Evolutionary conservation across 495 filamentous ascomycete species (phyloP).

Genomic region (Tuber microsphaerosporum): DNA sequence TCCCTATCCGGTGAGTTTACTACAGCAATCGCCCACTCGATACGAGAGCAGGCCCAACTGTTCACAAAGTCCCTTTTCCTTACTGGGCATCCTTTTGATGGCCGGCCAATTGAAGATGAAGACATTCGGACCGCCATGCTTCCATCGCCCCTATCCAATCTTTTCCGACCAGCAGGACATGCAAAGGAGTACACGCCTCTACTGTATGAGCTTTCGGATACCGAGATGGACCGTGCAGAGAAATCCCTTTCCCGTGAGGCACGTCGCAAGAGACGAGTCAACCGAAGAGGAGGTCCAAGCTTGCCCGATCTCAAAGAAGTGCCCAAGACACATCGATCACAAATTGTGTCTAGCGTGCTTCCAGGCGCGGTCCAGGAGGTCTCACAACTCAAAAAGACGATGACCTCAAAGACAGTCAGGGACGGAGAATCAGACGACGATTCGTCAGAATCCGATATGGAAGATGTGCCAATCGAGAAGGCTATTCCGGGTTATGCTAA

Average conservation of each 20-base stretch:
- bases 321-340: constrained; percentile 79
- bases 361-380: constrained; percentile 65
- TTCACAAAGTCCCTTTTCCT: constrained; percentile 92
- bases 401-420: constrained; percentile 65
- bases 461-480: constrained; percentile 78
- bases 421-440: constrained; percentile 63
- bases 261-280: constrained; percentile 85
- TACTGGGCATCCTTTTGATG: constrained; percentile 88
- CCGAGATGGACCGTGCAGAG: constrained; percentile 82
- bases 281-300: constrained; percentile 85
- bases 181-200: constrained; percentile 89
- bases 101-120: constrained; percentile 81
- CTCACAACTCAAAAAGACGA: constrained; percentile 66
- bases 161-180: constrained; percentile 81
- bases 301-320: constrained; percentile 93
- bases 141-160: constrained; percentile 68
- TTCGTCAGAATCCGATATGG: constrained; percentile 78
- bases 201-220: constrained; percentile 86
- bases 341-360: constrained; percentile 82
- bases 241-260: constrained; percentile 88
- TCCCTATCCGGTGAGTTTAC: constrained; percentile 92
- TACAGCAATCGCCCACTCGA: constrained; percentile 93
- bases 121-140: constrained; percentile 81
- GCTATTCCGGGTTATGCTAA: constrained; percentile 77
- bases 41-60: constrained; percentile 87